phyloP scores from a whole-genome alignment of 164 flowering plant species.

The Vitis amurensis region DNA sequence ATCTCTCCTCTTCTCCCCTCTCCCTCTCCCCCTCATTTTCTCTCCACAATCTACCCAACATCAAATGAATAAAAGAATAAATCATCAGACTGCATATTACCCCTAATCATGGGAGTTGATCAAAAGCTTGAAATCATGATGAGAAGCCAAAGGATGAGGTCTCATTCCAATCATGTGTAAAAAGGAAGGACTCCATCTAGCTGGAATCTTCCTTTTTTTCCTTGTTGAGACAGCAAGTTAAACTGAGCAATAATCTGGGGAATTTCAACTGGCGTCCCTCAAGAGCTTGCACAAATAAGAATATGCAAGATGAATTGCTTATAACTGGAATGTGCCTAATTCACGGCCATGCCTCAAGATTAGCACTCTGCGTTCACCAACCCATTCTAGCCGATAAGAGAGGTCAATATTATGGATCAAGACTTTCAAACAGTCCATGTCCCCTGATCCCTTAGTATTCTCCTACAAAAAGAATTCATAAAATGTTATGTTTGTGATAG shows the following conservation, averaged over 20 bases:
- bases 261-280: no score
- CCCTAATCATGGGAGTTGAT: background rate
- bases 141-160: background rate
- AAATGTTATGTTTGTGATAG: background rate
- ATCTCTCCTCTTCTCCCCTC: background rate
- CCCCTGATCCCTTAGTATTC: conserved; percentile 25
- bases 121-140: background rate
- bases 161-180: background rate
- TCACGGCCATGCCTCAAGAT: conserved; percentile 65
- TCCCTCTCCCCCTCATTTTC: background rate
- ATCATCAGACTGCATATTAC: background rate
- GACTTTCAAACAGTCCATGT: conserved; percentile 50
- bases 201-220: background rate
- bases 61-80: background rate
- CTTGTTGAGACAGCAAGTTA: background rate
- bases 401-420: conserved; percentile 80
- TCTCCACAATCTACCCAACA: background rate
- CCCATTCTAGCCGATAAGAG: conserved; percentile 83
- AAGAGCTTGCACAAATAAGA: background rate
- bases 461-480: conserved; percentile 45
- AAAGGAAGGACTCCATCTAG: background rate
- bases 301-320: conserved; percentile 7
- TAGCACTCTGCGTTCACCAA: conserved; percentile 50
- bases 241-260: no score
- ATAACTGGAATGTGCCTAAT: conserved; percentile 73